Percentiles rank a stretch among this genome's conserved stretches.
phyloP scores from a whole-genome alignment of 805 yeast genomes.

The Candida tammaniensis region DNA sequence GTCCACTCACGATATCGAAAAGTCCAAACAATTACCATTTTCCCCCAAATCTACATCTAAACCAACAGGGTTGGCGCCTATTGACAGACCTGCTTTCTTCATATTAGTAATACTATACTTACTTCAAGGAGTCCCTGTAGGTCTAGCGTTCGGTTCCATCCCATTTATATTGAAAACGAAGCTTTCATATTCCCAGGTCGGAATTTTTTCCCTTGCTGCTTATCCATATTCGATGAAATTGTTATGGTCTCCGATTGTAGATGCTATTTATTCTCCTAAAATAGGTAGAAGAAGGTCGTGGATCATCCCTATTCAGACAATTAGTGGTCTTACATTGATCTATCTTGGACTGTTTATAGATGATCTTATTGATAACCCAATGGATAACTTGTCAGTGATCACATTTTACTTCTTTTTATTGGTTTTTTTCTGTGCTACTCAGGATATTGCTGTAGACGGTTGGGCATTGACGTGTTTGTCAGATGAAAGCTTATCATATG shows the following conservation, averaged over 20 bases:
- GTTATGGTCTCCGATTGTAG: conserved; percentile 95
- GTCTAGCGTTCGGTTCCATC: conserved; percentile 89
- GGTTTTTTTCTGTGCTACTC: conserved; percentile 92
- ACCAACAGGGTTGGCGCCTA: conserved; percentile 8
- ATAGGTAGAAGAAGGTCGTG: conserved; percentile 87
- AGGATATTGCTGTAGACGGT: conserved; percentile 98
- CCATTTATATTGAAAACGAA: conserved; percentile 86
- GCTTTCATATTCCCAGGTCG: conserved; percentile 83
- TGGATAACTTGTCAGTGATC: conserved; percentile 48
- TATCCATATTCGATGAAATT: conserved; percentile 93
- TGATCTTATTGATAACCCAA: conserved; percentile 48
- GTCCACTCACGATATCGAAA: conserved; percentile 7
- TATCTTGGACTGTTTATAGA: conserved; percentile 61
- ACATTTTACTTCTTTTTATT: conserved; percentile 72
- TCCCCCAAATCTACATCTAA: conserved; percentile 9
- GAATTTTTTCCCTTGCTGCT: conserved; percentile 85
- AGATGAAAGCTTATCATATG: conserved; percentile 76
- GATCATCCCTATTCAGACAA: conserved; percentile 88
- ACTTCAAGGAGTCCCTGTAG: conserved; percentile 96
- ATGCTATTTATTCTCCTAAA: conserved; percentile 65
- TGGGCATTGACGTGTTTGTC: conserved; percentile 94
- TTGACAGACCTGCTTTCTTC: conserved; percentile 72
- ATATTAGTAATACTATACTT: conserved; percentile 73
- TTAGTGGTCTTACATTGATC: conserved; percentile 70
- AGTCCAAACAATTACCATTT: conserved; percentile 7